Percentiles rank a stretch among this genome's conserved stretches.
These are phyloP conservation scores for Penium margaritaceum DNA, from an alignment of 139 green algal genomes.

Conservation along the genomic window DNA sequence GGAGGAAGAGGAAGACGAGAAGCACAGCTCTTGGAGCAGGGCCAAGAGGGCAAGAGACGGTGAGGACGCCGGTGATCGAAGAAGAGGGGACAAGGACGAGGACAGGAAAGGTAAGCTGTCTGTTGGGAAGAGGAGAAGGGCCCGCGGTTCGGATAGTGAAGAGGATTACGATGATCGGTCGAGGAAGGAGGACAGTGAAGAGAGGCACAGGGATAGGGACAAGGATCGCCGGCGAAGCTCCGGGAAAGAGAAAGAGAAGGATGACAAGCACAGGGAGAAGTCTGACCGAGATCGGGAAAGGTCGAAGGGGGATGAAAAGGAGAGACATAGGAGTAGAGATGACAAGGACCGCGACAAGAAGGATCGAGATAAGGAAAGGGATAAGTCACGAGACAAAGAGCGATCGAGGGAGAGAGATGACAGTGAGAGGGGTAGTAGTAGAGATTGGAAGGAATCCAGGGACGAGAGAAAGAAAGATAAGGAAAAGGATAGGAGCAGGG, in stretches of 20 bases:
- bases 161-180: constrained; percentile 29
- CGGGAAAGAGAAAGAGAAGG: constrained; percentile 16
- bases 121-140: constrained; percentile 28
- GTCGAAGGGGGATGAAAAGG: constrained; percentile 17
- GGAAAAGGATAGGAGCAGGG: constrained; percentile 12
- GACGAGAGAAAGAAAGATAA: constrained; percentile 17
- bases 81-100: constrained; percentile 1
- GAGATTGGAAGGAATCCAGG: constrained; percentile 2
- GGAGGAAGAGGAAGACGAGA: constrained; percentile 8
- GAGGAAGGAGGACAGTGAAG: constrained; percentile 26
- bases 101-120: constrained; percentile 7
- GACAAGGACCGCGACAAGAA: constrained; percentile 13
- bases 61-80: constrained; percentile 11
- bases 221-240: constrained; percentile 8
- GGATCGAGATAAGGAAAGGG: constrained; percentile 25
- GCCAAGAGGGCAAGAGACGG: constrained; percentile 20
- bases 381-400: constrained; percentile 17
- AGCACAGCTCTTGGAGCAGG: constrained; percentile 4
- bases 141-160: constrained; percentile 16
- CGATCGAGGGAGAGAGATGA: constrained; percentile 1
- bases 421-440: background rate
- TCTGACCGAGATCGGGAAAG: constrained; percentile 27
- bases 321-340: constrained; percentile 35
- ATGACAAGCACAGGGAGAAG: background rate
- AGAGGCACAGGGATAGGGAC: constrained; percentile 23